Conservation (phyloP, 164 flowering plant species). For the Nymphaea thermarum region DNA sequence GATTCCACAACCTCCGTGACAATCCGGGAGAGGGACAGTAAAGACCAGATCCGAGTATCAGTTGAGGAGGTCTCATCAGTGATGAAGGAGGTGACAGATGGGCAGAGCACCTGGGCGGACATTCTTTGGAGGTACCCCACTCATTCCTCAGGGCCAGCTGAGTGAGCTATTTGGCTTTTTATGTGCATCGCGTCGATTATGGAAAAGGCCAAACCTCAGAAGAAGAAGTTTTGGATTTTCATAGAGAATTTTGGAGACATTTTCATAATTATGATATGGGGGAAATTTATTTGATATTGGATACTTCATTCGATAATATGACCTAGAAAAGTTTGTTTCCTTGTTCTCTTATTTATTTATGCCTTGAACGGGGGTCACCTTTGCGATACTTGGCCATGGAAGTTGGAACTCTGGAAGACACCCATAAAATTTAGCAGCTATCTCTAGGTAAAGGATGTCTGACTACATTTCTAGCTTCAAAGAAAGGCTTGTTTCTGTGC, state of each 20-base stretch:
- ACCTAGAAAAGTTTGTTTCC: too few species aligned
- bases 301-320: neutral
- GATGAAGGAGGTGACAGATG: slow-evolving; percentile 73
- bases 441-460: too few species aligned
- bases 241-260: neutral
- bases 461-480: too few species aligned
- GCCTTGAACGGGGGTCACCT: neutral
- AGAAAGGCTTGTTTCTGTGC: too few species aligned
- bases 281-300: neutral
- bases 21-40: slow-evolving; percentile 87
- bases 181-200: neutral
- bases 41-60: slow-evolving; percentile 70
- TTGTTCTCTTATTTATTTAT: too few species aligned
- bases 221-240: neutral
- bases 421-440: too few species aligned
- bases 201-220: neutral
- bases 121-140: slow-evolving; percentile 53
- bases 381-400: neutral
- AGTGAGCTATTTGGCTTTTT: neutral
- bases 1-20: slow-evolving; percentile 66
- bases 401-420: neutral
- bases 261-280: neutral
- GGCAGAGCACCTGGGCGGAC: slow-evolving; percentile 68
- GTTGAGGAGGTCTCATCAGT: slow-evolving; percentile 75
- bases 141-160: slow-evolving; percentile 13